A percentile compares a stretch with the other conserved stretches of the same genome.
Conservation (phyloP, 1,284 basidiomycete genomes). For the Marasmius sp. region DNA sequence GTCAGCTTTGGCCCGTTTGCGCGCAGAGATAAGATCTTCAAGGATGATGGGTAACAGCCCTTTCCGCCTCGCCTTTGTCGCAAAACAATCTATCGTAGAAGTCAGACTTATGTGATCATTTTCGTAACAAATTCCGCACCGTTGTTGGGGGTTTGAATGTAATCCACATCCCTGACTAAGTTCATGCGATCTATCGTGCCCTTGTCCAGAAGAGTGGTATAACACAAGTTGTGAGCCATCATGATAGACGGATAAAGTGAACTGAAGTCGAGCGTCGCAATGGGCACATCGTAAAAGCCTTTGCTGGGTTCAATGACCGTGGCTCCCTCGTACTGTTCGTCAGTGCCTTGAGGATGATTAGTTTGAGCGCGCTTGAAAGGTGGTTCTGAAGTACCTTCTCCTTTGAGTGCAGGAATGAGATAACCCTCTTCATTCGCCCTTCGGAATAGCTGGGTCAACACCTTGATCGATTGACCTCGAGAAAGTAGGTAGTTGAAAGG, state of each 20-base stretch:
- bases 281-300: slow-evolving; percentile 92
- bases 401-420: slow-evolving; percentile 79
- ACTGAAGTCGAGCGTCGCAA: slow-evolving; percentile 95
- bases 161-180: slow-evolving; percentile 85
- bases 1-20: slow-evolving; percentile 92
- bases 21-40: slow-evolving; percentile 87
- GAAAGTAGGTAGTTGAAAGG: slow-evolving; percentile 93
- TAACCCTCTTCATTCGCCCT: slow-evolving; percentile 89
- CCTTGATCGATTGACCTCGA: slow-evolving; percentile 95
- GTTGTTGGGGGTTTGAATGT: slow-evolving; percentile 89
- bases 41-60: slow-evolving; percentile 89
- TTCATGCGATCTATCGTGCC: slow-evolving; percentile 72
- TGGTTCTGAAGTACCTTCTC: slow-evolving; percentile 59
- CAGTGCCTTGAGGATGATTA: slow-evolving; percentile 53
- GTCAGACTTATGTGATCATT: not conserved
- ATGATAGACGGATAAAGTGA: slow-evolving; percentile 98
- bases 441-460: slow-evolving; percentile 89
- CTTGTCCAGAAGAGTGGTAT: slow-evolving; percentile 88
- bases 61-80: slow-evolving; percentile 70
- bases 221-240: slow-evolving; percentile 99
- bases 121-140: slow-evolving; percentile 47
- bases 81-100: slow-evolving; percentile 73
- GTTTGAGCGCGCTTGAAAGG: not conserved
- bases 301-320: slow-evolving; percentile 95
- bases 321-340: slow-evolving; percentile 96